These are phyloP conservation scores for Phylloboletellus chloephorus DNA, from an alignment of 1,284 basidiomycete species.

Conservation along the genomic window DNA sequence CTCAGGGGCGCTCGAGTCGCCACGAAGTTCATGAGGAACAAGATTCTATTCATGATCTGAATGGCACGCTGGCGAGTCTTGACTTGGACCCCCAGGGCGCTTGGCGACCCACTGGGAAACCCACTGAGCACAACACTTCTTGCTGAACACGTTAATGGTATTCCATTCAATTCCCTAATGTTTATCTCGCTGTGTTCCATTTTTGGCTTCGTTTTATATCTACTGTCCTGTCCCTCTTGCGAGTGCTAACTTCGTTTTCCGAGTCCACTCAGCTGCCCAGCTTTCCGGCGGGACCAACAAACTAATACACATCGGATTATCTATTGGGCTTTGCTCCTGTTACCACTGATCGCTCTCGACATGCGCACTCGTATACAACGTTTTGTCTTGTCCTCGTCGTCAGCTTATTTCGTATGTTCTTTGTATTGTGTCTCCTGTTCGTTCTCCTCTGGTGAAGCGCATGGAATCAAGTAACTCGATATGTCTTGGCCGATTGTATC, in stretches of 20 bases:
- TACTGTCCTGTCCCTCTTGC: slow-evolving; percentile 13
- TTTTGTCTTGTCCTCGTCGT: slow-evolving; percentile 33
- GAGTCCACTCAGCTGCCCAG: slow-evolving; percentile 16
- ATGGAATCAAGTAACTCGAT: slow-evolving; percentile 13
- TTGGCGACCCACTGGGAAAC: slow-evolving; percentile 21
- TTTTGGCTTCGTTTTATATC: slow-evolving; percentile 23
- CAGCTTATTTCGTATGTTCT: slow-evolving; percentile 26
- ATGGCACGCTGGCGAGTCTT: slow-evolving; percentile 69
- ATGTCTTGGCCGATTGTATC: slow-evolving; percentile 16
- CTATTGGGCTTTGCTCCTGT: slow-evolving; percentile 33
- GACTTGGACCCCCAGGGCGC: slow-evolving; percentile 45
- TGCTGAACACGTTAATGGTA: slow-evolving; percentile 19
- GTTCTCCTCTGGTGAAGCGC: slow-evolving; percentile 6
- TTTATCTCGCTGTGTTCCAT: slow-evolving; percentile 16
- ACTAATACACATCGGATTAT: slow-evolving; percentile 33
- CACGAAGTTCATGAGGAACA: slow-evolving; percentile 36
- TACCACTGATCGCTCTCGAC: slow-evolving; percentile 36
- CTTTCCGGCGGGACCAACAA: slow-evolving; percentile 23
- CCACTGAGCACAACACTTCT: slow-evolving; percentile 20
- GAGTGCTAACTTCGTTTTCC: slow-evolving; percentile 20
- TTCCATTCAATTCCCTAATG: slow-evolving; percentile 13
- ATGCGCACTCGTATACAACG: slow-evolving; percentile 33
- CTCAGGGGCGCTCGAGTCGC: slow-evolving; percentile 19
- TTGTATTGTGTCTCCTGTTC: slow-evolving; percentile 29
- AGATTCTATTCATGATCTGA: slow-evolving; percentile 61